Conservation (phyloP, 257 asterid species). For the Capsicum pubescens region DNA sequence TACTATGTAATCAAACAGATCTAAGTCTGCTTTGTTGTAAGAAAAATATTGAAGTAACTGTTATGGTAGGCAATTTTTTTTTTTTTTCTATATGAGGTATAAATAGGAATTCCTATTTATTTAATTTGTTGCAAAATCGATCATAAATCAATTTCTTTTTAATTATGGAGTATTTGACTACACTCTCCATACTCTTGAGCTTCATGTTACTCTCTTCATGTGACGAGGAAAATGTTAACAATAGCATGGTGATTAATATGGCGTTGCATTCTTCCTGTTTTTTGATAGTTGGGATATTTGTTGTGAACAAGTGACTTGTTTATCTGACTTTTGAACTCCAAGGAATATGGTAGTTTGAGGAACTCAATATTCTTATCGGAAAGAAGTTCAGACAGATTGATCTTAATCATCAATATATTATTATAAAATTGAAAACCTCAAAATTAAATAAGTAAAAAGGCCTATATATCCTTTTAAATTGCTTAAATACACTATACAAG, state of each 20-base stretch:
- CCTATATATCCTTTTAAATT: too few species aligned
- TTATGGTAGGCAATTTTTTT: not conserved
- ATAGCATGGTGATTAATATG: not conserved
- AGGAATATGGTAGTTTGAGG: not conserved
- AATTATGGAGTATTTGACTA: not conserved
- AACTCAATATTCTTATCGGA: not conserved
- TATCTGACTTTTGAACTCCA: not conserved
- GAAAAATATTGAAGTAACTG: not conserved
- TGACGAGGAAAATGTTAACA: too few species aligned
- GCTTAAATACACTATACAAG: too few species aligned
- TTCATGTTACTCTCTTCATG: not conserved
- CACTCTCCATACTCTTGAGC: not conserved
- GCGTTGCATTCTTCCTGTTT: not conserved
- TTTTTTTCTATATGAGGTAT: not conserved
- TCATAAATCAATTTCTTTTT: not conserved
- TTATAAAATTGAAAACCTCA: too few species aligned
- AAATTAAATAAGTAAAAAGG: too few species aligned
- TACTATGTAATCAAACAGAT: not conserved
- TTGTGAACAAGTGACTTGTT: not conserved
- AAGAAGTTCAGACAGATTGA: not conserved
- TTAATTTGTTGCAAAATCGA: not conserved
- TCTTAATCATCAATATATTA: too few species aligned
- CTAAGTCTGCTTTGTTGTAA: not conserved
- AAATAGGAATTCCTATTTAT: not conserved
- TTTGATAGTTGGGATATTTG: not conserved